Evolutionary conservation across 306 rosid species (phyloP), one percentile per base, ranked within the genome.

Genomic region (Spatholobus suberectus): DNA sequence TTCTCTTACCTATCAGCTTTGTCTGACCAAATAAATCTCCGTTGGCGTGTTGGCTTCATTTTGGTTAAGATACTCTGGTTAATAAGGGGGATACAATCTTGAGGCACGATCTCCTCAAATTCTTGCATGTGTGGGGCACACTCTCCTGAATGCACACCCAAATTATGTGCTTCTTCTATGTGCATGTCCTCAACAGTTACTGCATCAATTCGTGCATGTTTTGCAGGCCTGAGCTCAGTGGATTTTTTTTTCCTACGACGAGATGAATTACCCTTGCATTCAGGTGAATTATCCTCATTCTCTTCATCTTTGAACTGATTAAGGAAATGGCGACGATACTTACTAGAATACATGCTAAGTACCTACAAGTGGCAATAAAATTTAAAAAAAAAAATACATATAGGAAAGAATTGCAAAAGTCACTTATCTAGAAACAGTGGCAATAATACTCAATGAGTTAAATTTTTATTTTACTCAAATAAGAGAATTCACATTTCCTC

Each of bases 11-110:
- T 91, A 80, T 96, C 97, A 83, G 96, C 84, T 85, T 89, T 91
- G 84, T 96, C 98, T 78, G 94, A 92, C 97, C 98, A 94, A 51
- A 79, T 20, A 82, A 94, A 91, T 81, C 98, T 93, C 69, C 82
- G 89, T 80, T 88, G 93, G 63, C 96, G 91, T 62, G 90, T 70
- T 77, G 91, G 89, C 90, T 90, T 90, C 86, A 80, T 75, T 81
- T 83, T 89, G 52, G 92, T 87, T 62, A 85, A 74, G 65, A 89
- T 61, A 83, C 82, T 66, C 51, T 72, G 86, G 63, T 72, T 83
- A 46, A 88, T 80, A 77, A 77, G 79, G 81, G 93, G 91, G 85
- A 70, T 75, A 54, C 67, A 54, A 32, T 79, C 89, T 76, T 84
- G 90, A 55, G 84, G 83, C 37, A 65, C 82, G 85, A 85, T 76